phyloP scores from a whole-genome alignment of 225 moss, liverwort and hornwort species.

The Straminergon stramineum region DNA sequence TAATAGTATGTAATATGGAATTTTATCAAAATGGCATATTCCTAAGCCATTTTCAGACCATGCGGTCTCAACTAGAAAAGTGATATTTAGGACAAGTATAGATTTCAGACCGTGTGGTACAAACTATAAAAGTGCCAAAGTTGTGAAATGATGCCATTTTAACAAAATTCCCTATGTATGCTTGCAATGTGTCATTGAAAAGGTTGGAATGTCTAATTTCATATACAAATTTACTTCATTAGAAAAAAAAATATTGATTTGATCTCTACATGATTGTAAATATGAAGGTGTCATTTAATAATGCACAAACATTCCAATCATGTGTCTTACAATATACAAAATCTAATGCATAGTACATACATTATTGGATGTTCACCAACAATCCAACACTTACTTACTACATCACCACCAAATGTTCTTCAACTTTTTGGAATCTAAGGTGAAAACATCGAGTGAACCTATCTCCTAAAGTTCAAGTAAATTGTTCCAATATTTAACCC shows the following conservation, averaged over 20 bases:
- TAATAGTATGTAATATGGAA: background rate
- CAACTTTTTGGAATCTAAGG: background rate
- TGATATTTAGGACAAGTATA: no score
- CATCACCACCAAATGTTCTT: background rate
- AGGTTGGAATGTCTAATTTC: background rate
- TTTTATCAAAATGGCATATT: no score
- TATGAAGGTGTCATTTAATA: background rate
- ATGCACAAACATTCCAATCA: background rate
- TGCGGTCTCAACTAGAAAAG: no score
- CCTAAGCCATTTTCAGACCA: no score
- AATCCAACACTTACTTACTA: background rate
- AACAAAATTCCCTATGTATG: no score
- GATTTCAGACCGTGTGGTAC: no score
- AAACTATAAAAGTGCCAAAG: no score
- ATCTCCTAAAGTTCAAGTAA: no score
- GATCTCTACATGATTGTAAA: background rate
- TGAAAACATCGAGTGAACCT: background rate
- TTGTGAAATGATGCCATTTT: no score
- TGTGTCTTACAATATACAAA: background rate
- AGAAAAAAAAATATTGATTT: background rate
- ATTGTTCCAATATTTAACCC: fast-evolving
- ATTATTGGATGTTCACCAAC: background rate
- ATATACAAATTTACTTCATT: background rate
- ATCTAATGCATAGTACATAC: background rate
- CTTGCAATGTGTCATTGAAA: background rate